Evolutionary conservation across 331 rosid species (phyloP).

Genomic region (Erythrophleum ivorense): DNA sequence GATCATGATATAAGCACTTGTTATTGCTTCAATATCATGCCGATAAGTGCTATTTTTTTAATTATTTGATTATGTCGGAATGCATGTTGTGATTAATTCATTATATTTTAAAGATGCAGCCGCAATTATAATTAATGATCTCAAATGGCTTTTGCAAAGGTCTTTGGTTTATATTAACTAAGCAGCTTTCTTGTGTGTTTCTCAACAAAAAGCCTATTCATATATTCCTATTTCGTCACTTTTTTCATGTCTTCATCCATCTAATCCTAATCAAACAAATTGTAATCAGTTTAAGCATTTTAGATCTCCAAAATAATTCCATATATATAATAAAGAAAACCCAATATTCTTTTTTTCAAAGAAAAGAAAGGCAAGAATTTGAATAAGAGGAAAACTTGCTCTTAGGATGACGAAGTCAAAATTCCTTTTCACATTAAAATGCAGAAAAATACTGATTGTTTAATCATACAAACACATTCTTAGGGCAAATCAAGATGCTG

Average conservation of each 20-base stretch:
- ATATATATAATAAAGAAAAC: not conserved
- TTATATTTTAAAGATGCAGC: not conserved
- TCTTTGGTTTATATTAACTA: not conserved
- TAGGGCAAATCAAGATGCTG: not conserved
- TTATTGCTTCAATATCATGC: not conserved
- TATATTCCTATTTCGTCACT: not conserved
- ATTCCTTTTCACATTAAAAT: constrained; percentile 1
- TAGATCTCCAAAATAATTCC: not conserved
- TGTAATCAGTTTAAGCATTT: not conserved
- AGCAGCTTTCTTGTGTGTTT: not conserved
- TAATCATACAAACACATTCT: constrained; percentile 7
- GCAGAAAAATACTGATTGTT: not conserved
- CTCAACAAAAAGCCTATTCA: not conserved
- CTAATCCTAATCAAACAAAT: not conserved
- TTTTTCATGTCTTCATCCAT: constrained; percentile 11
- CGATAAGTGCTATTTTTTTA: not conserved
- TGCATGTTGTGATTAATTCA: constrained; percentile 12
- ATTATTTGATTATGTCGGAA: not conserved
- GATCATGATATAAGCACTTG: not conserved
- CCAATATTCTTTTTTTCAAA: too few species aligned
- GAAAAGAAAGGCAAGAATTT: not conserved
- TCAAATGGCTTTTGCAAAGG: not conserved
- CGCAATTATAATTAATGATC: not conserved
- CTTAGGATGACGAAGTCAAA: not conserved
- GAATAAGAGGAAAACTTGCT: not conserved